A percentile compares a stretch with the other conserved stretches of the same genome.
Conservation (phyloP, 495 filamentous ascomycete species). For the Lineolata rhizophorae region DNA sequence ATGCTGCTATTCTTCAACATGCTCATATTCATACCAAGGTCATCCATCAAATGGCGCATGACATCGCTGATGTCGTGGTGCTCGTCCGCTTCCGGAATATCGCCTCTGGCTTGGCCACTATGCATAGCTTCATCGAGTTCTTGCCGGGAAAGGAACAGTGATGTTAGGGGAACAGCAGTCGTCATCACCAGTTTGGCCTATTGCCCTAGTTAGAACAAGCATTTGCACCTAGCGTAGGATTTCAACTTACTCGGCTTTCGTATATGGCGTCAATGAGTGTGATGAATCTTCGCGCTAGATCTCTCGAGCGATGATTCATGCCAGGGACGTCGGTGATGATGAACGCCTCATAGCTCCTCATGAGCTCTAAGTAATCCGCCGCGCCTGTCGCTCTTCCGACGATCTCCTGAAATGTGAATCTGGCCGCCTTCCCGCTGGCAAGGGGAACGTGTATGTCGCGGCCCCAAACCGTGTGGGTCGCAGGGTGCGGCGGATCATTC, state of each 20-base stretch:
- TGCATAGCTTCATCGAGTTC: slow-evolving; percentile 40
- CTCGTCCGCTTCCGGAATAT: slow-evolving; percentile 18
- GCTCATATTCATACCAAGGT: slow-evolving; percentile 67
- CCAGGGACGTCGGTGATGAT: slow-evolving; percentile 77
- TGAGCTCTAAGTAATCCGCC: slow-evolving; percentile 86
- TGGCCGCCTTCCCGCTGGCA: slow-evolving; percentile 71
- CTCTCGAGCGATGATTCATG: slow-evolving; percentile 71
- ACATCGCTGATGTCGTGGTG: slow-evolving; percentile 48
- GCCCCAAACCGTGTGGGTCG: slow-evolving; percentile 81
- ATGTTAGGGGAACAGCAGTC: slow-evolving; percentile 55
- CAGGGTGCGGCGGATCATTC: slow-evolving; percentile 49
- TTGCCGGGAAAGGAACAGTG: slow-evolving; percentile 69
- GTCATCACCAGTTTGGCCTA: slow-evolving; percentile 91
- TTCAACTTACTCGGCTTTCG: slow-evolving; percentile 34
- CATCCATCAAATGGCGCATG: slow-evolving; percentile 87
- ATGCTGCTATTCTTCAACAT: slow-evolving; percentile 68
- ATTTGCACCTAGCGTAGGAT: not conserved
- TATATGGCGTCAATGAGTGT: slow-evolving; percentile 95
- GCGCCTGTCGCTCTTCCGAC: slow-evolving; percentile 74
- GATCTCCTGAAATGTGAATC: slow-evolving; percentile 76
- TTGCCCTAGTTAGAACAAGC: slow-evolving; percentile 8
- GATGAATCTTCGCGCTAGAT: slow-evolving; percentile 81
- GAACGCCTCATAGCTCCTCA: slow-evolving; percentile 77
- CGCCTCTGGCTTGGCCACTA: slow-evolving; percentile 14
- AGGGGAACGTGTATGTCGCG: slow-evolving; percentile 67